phyloP scores from a whole-genome alignment of 768 basidiomycete genomes.

The Chlorophyllum brunneum region DNA sequence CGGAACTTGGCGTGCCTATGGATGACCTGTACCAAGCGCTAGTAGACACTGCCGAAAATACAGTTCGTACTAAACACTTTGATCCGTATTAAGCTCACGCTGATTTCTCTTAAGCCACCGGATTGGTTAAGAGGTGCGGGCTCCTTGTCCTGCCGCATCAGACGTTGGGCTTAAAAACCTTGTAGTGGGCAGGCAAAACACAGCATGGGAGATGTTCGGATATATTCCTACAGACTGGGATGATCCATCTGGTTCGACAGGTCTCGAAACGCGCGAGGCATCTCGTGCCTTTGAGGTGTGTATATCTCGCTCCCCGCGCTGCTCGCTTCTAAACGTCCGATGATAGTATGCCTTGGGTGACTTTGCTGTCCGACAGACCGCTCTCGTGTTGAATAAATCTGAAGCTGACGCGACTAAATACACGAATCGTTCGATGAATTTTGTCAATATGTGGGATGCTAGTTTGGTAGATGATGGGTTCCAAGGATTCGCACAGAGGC shows the following conservation, averaged over 20 bases:
- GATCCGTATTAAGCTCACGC: background rate
- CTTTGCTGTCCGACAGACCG: conserved; percentile 52
- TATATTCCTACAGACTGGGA: conserved; percentile 47
- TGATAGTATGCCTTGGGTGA: conserved; percentile 44
- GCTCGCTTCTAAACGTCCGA: background rate
- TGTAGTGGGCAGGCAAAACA: conserved; percentile 46
- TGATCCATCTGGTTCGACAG: conserved; percentile 43
- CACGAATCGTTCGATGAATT: conserved; percentile 48
- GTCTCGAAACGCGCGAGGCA: conserved; percentile 46
- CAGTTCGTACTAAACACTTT: conserved; percentile 26
- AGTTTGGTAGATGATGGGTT: conserved; percentile 43
- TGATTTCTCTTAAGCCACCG: conserved; percentile 34
- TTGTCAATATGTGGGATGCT: conserved; percentile 47
- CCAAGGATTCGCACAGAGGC: conserved; percentile 41
- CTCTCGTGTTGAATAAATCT: conserved; percentile 34
- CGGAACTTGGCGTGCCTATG: conserved; percentile 36
- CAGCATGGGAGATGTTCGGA: conserved; percentile 46
- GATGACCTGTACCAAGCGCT: conserved; percentile 47
- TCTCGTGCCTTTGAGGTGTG: conserved; percentile 43
- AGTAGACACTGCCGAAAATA: conserved; percentile 49
- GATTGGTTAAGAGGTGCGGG: conserved; percentile 41
- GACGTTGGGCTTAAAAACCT: background rate
- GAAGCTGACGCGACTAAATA: conserved; percentile 36
- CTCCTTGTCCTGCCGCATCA: background rate
- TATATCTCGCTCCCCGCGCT: background rate